Evolutionary conservation across 1,139 yeast species (phyloP).

Genomic region (Protomyces gravidus): DNA sequence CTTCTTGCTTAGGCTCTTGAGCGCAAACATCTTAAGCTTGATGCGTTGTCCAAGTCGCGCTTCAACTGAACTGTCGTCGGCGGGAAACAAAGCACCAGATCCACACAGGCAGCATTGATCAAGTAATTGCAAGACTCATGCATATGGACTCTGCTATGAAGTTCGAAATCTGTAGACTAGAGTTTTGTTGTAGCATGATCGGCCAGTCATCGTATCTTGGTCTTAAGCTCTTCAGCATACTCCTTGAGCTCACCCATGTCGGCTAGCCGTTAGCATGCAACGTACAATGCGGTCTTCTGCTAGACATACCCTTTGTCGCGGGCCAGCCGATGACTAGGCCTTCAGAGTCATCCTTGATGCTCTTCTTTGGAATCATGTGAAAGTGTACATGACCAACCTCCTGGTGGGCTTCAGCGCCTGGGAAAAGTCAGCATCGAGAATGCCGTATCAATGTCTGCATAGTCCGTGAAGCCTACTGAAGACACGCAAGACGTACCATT

Average conservation of each 20-base stretch:
- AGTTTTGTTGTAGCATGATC: too few species aligned
- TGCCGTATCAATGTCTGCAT: too few species aligned
- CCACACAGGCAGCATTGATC: too few species aligned
- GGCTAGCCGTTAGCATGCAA: not conserved
- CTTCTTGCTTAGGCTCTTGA: constrained; percentile 28
- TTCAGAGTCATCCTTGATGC: constrained; percentile 49
- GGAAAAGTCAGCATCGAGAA: too few species aligned
- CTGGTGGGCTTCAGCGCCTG: constrained; percentile 91
- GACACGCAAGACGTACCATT: constrained; percentile 11
- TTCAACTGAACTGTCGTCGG: too few species aligned
- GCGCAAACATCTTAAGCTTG: constrained; percentile 30
- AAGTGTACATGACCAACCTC: constrained; percentile 89
- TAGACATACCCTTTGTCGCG: constrained; percentile 55
- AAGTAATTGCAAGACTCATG: too few species aligned
- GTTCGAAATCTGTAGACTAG: too few species aligned
- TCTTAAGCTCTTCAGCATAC: constrained; percentile 21
- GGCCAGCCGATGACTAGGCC: constrained; percentile 94
- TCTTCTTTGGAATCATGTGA: constrained; percentile 81
- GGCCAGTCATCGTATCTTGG: constrained; percentile 10
- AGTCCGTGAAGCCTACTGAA: too few species aligned
- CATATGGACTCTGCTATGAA: too few species aligned
- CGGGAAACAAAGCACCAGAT: too few species aligned
- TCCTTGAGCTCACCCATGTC: constrained; percentile 23
- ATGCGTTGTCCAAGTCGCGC: too few species aligned
- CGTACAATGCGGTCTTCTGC: not conserved